A percentile compares a stretch with the other conserved stretches of the same genome.
Evolutionary conservation across 495 filamentous ascomycete species (phyloP).

Genomic region (Lophium mytilinum): DNA sequence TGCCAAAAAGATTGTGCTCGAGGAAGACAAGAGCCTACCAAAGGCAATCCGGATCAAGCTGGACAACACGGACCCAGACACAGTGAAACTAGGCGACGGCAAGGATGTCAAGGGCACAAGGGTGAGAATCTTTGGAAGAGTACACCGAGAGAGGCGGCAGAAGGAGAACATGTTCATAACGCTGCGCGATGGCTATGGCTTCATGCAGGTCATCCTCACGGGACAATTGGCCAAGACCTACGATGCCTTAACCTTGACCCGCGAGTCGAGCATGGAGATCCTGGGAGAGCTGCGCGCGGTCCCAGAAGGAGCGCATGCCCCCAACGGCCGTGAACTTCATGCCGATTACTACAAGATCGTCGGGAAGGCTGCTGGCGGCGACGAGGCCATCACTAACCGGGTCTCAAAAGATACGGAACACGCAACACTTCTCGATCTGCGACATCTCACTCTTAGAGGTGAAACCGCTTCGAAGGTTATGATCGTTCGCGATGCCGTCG

Average conservation of each 20-base stretch:
- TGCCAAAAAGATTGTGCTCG: slow-evolving; percentile 79
- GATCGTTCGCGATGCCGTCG: slow-evolving; percentile 79
- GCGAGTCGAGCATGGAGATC: slow-evolving; percentile 80
- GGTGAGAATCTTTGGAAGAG: slow-evolving; percentile 75
- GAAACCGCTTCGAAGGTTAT: slow-evolving; percentile 81
- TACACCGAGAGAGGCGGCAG: slow-evolving; percentile 76
- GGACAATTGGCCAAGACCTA: slow-evolving; percentile 84
- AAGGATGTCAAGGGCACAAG: slow-evolving; percentile 55
- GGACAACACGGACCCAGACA: slow-evolving; percentile 40
- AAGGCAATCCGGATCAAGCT: slow-evolving; percentile 68
- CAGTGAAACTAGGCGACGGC: slow-evolving; percentile 33
- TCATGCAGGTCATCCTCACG: slow-evolving; percentile 79
- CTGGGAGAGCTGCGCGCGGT: slow-evolving; percentile 84
- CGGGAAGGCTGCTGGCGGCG: slow-evolving; percentile 71
- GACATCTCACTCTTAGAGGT: slow-evolving; percentile 85
- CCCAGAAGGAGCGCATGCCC: slow-evolving; percentile 69
- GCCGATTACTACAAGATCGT: slow-evolving; percentile 89
- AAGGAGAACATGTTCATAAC: slow-evolving; percentile 85
- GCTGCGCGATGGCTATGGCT: slow-evolving; percentile 80
- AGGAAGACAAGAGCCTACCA: slow-evolving; percentile 72
- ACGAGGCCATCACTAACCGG: slow-evolving; percentile 89
- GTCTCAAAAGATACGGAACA: slow-evolving; percentile 74
- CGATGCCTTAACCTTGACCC: slow-evolving; percentile 80
- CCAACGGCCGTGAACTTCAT: slow-evolving; percentile 82
- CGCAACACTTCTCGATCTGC: slow-evolving; percentile 74